These are phyloP conservation scores for Diplogelasinospora grovesii DNA, from an alignment of 495 filamentous ascomycete species.

Conservation along the genomic window DNA sequence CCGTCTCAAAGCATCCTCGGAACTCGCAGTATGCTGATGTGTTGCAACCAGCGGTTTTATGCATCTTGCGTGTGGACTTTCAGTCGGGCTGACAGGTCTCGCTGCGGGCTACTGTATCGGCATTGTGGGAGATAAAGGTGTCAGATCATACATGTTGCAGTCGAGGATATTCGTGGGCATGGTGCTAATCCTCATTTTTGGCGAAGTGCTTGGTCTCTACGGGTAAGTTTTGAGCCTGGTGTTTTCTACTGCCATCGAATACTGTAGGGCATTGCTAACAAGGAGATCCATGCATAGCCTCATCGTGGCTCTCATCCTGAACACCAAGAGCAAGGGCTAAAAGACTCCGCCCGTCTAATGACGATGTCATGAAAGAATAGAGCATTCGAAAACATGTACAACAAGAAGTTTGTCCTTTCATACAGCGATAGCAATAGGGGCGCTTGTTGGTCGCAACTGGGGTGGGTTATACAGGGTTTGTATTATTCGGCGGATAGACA, in stretches of 20 bases:
- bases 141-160: constrained; percentile 91
- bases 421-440: too few relatives aligned
- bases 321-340: constrained; percentile 50
- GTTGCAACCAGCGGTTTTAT: constrained; percentile 64
- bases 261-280: too few relatives aligned
- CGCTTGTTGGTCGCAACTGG: too few relatives aligned
- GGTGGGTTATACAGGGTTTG: too few relatives aligned
- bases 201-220: constrained; percentile 94
- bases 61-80: constrained; percentile 86
- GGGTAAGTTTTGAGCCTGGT: constrained; percentile 64
- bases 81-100: constrained; percentile 83
- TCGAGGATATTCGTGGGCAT: constrained; percentile 95
- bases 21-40: constrained; percentile 15
- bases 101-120: constrained; percentile 98
- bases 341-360: too few relatives aligned
- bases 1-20: too few relatives aligned
- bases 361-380: too few relatives aligned
- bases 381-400: too few relatives aligned
- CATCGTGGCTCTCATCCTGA: constrained; percentile 46
- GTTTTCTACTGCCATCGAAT: neutral
- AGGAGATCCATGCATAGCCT: constrained; percentile 22
- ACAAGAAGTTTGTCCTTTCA: too few relatives aligned
- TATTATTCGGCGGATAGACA: too few relatives aligned
- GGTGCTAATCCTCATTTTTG: constrained; percentile 98
- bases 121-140: constrained; percentile 88